phyloP scores from a whole-genome alignment of 164 flowering plant species.

The Chloranthus sessilifolius region DNA sequence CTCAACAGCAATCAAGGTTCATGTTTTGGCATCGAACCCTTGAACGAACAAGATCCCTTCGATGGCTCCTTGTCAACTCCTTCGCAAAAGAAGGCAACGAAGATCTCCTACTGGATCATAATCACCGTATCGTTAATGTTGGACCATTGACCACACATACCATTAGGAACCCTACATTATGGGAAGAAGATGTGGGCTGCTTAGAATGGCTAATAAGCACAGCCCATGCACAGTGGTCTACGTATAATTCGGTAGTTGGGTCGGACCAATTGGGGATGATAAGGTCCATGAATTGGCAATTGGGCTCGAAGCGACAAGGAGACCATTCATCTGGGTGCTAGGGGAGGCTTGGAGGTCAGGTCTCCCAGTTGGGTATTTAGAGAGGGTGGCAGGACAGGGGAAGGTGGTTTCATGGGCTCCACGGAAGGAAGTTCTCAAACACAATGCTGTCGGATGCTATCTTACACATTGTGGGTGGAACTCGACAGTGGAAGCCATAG shows the following conservation, averaged over 20 bases:
- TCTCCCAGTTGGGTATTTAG: slow-evolving; percentile 41
- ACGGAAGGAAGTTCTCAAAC: slow-evolving; percentile 51
- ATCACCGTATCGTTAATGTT: too few relatives aligned
- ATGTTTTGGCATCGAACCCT: slow-evolving; percentile 54
- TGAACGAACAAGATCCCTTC: slow-evolving; percentile 38
- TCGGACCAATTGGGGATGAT: slow-evolving; percentile 47
- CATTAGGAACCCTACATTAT: slow-evolving; percentile 33
- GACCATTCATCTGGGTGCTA: slow-evolving; percentile 71
- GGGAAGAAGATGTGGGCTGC: slow-evolving; percentile 73
- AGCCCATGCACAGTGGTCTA: slow-evolving; percentile 44
- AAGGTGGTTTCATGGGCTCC: slow-evolving; percentile 79
- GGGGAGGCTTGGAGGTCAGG: slow-evolving; percentile 42
- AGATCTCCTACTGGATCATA: too few relatives aligned
- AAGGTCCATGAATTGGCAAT: slow-evolving; percentile 40
- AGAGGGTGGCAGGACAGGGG: slow-evolving; percentile 33
- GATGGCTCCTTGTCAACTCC: slow-evolving; percentile 53
- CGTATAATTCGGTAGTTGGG: slow-evolving; percentile 85
- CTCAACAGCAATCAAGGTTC: slow-evolving; percentile 45
- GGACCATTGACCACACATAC: slow-evolving; percentile 38
- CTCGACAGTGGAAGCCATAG: slow-evolving; percentile 70
- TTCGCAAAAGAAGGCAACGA: slow-evolving; percentile 44
- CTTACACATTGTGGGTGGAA: slow-evolving; percentile 93
- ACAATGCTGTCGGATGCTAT: slow-evolving; percentile 52
- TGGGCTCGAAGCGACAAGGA: slow-evolving; percentile 37
- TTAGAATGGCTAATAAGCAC: slow-evolving; percentile 56